A percentile compares a stretch with the other conserved stretches of the same genome.
Evolutionary conservation across 2,329 filamentous ascomycete genomes (phyloP).

Genomic region (Coniochaeta prunicola): DNA sequence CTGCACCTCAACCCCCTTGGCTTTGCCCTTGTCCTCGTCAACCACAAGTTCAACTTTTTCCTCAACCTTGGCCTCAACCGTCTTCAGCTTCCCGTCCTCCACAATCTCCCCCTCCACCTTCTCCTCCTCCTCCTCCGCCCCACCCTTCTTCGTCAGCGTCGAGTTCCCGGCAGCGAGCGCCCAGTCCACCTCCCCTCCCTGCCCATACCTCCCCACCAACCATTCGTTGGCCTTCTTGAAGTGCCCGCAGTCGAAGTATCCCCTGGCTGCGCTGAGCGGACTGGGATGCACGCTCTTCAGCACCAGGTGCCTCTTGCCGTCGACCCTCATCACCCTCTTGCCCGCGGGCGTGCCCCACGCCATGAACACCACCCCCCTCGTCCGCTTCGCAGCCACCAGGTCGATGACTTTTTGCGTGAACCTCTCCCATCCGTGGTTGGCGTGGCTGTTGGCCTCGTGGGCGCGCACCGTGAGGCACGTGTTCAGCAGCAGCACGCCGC

Average conservation of each 20-base stretch:
- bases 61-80: conserved; percentile 14
- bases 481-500: conserved; percentile 88
- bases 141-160: conserved; percentile 11
- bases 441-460: conserved; percentile 79
- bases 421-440: conserved; percentile 82
- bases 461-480: conserved; percentile 90
- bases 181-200: conserved; percentile 82
- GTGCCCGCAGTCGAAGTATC: conserved; percentile 79
- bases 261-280: conserved; percentile 75
- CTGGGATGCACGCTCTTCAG: conserved; percentile 86
- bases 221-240: conserved; percentile 81
- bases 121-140: conserved; percentile 13
- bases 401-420: conserved; percentile 93
- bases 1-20: conserved; percentile 7
- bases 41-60: conserved; percentile 6
- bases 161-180: conserved; percentile 38
- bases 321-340: conserved; percentile 68
- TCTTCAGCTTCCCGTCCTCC: conserved; percentile 12
- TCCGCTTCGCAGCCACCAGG: conserved; percentile 68
- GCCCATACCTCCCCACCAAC: conserved; percentile 71
- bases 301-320: conserved; percentile 69
- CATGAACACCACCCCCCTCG: conserved; percentile 82
- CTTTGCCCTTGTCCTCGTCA: conserved; percentile 13
- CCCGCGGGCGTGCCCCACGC: conserved; percentile 87
- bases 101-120: conserved; percentile 7